phyloP scores from a whole-genome alignment of 2,329 filamentous ascomycete species.

The Aspergillus aculeatinus region DNA sequence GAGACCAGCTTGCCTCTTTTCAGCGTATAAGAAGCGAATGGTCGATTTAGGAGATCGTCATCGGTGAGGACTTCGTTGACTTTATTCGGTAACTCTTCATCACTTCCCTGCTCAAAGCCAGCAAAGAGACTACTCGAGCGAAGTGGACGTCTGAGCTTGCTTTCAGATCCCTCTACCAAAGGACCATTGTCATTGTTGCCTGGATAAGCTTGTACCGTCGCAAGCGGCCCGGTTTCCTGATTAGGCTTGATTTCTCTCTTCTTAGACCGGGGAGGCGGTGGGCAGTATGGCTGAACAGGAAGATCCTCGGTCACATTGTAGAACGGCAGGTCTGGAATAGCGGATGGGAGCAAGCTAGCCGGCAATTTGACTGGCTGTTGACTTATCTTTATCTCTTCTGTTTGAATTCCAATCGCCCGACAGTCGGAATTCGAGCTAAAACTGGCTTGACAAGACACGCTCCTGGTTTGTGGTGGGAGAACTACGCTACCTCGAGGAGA shows the following conservation, averaged over 20 bases:
- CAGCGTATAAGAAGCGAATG: constrained; percentile 45
- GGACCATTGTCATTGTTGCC: constrained; percentile 80
- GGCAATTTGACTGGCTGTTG: constrained; percentile 72
- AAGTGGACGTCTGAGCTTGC: constrained; percentile 66
- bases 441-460: constrained; percentile 76
- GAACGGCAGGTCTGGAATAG: constrained; percentile 59
- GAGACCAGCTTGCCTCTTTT: constrained; percentile 45
- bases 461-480: constrained; percentile 77
- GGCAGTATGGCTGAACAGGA: constrained; percentile 35
- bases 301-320: constrained; percentile 23
- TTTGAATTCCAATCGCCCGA: constrained; percentile 69
- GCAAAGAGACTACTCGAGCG: constrained; percentile 83
- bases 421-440: constrained; percentile 49
- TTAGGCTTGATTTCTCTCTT: constrained; percentile 27
- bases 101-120: constrained; percentile 71
- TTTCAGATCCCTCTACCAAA: constrained; percentile 57
- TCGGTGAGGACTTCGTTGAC: constrained; percentile 42
- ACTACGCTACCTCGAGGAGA: constrained; percentile 73
- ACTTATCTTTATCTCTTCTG: constrained; percentile 85
- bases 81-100: constrained; percentile 39
- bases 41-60: constrained; percentile 46
- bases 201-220: constrained; percentile 66
- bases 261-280: constrained; percentile 35
- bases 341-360: constrained; percentile 73
- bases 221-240: constrained; percentile 27